A percentile compares a stretch with the other conserved stretches of the same genome.
phyloP scores from a whole-genome alignment of 1,139 yeast species.

The Suhomyces bribrorum region DNA sequence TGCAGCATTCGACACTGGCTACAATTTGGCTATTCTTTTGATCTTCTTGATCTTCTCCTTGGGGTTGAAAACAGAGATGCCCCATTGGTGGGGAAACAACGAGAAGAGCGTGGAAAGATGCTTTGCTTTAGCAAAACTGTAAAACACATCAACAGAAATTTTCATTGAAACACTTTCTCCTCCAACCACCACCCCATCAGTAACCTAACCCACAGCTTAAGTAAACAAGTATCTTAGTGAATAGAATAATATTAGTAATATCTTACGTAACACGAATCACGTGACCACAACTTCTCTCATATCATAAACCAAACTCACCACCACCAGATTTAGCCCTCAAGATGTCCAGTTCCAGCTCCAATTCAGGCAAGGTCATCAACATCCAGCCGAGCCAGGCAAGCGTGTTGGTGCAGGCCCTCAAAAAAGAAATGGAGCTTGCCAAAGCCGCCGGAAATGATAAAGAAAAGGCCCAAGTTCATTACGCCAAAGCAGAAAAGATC shows the following conservation, averaged over 20 bases:
- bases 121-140: slow-evolving; percentile 27
- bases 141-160: no score
- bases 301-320: slow-evolving; percentile 1
- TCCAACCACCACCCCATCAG: no score
- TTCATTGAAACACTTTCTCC: no score
- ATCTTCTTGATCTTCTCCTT: slow-evolving; percentile 40
- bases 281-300: slow-evolving; percentile 1
- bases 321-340: background rate
- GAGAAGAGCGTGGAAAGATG: slow-evolving; percentile 44
- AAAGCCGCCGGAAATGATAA: slow-evolving; percentile 54
- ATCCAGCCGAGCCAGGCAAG: slow-evolving; percentile 60
- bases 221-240: background rate
- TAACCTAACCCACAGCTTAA: background rate
- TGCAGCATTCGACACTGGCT: slow-evolving; percentile 54
- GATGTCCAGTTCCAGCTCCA: slow-evolving; percentile 45
- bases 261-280: background rate
- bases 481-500: slow-evolving; percentile 67
- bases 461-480: slow-evolving; percentile 66
- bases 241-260: background rate
- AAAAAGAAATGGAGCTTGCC: slow-evolving; percentile 64
- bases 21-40: slow-evolving; percentile 40
- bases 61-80: slow-evolving; percentile 34
- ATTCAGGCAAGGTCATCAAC: slow-evolving; percentile 8
- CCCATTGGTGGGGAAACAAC: slow-evolving; percentile 54
- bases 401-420: slow-evolving; percentile 59